Evolutionary conservation across 208 protist genomes (phyloP).

Genomic region (Phytomonas francai): DNA sequence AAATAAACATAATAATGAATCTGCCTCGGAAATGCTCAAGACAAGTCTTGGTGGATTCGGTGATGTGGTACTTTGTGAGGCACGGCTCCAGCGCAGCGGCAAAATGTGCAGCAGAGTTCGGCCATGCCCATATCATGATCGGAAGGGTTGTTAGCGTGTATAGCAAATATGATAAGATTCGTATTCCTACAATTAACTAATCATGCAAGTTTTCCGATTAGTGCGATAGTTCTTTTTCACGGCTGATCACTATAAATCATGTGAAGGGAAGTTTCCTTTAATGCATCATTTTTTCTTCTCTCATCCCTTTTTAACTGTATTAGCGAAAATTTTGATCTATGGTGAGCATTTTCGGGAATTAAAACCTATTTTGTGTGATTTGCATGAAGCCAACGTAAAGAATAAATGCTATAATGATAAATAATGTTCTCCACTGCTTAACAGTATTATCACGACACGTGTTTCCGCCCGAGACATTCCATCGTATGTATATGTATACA

Average conservation of each 20-base stretch:
- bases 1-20: background rate
- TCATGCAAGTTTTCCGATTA: constrained; percentile 1
- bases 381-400: background rate
- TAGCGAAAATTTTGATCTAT: background rate
- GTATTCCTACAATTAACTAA: background rate
- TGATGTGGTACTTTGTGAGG: constrained; percentile 21
- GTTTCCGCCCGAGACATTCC: background rate
- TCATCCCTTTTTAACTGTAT: constrained; percentile 1
- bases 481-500: background rate
- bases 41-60: background rate
- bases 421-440: background rate
- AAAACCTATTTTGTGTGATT: background rate
- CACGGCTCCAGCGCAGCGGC: constrained; percentile 36
- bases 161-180: background rate
- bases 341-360: background rate
- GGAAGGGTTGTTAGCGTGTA: background rate
- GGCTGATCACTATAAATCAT: background rate
- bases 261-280: background rate
- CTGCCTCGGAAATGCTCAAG: background rate
- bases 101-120: constrained; percentile 36
- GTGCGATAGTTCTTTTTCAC: background rate
- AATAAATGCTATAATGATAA: background rate
- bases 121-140: constrained; percentile 46
- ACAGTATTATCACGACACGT: background rate
- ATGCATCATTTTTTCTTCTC: background rate